A percentile compares a stretch with the other conserved stretches of the same genome.
These are phyloP conservation scores for Boletellus ananiceps DNA, from an alignment of 768 basidiomycete species.

Conservation along the genomic window DNA sequence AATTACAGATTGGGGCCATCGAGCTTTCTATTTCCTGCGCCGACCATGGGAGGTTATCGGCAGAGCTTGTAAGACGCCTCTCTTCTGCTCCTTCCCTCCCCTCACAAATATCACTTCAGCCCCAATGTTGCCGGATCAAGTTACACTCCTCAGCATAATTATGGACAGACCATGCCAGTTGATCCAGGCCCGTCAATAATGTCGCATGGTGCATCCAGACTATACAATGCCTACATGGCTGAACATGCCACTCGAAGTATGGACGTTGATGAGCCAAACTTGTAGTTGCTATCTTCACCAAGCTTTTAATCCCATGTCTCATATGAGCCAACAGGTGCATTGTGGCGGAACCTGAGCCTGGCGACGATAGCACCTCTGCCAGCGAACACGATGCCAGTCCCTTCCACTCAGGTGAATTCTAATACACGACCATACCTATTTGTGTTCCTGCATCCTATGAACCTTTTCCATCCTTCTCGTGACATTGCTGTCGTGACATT, in stretches of 20 bases:
- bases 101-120: conserved; percentile 11
- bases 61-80: conserved; percentile 14
- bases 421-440: background rate
- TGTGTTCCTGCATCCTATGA: background rate
- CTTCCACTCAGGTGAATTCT: conserved; percentile 7
- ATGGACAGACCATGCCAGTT: conserved; percentile 13
- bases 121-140: background rate
- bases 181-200: background rate
- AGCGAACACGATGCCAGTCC: conserved; percentile 2
- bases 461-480: background rate
- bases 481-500: background rate
- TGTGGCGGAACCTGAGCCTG: background rate
- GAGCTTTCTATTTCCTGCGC: background rate
- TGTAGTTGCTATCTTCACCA: conserved; percentile 13
- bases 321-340: conserved; percentile 14
- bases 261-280: conserved; percentile 1
- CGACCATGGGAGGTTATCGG: conserved; percentile 3
- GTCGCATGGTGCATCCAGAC: conserved; percentile 5
- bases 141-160: conserved; percentile 8
- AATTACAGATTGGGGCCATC: conserved; percentile 5
- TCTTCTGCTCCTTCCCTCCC: background rate
- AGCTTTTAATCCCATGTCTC: conserved; percentile 6
- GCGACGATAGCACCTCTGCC: background rate
- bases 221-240: conserved; percentile 2
- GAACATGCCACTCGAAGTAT: background rate